These are phyloP conservation scores for Mentha longifolia DNA, from an alignment of 257 asterid species.

Conservation along the genomic window DNA sequence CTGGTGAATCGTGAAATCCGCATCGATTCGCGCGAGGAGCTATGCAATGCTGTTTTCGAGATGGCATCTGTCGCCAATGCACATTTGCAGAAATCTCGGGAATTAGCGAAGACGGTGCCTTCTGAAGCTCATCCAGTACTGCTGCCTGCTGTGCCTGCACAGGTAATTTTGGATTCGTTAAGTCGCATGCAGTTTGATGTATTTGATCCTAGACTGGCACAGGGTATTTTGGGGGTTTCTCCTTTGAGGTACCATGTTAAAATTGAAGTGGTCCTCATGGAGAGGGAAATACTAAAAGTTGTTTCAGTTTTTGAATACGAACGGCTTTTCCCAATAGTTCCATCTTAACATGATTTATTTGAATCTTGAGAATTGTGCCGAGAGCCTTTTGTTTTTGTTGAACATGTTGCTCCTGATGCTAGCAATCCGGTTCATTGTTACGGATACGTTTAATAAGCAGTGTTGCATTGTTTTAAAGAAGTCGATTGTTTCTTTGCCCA, in stretches of 20 bases:
- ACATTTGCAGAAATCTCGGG: constrained; percentile 80
- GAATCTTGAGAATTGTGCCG: background rate
- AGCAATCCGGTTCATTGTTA: background rate
- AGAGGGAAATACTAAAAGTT: constrained; percentile 69
- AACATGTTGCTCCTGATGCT: background rate
- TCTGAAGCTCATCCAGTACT: constrained; percentile 75
- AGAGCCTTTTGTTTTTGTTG: background rate
- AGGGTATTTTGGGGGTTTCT: constrained; percentile 73
- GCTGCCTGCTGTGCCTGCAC: constrained; percentile 82
- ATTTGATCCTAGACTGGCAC: constrained; percentile 69
- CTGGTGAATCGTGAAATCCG: constrained; percentile 55
- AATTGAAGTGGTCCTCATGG: constrained; percentile 87
- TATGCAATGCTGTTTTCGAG: constrained; percentile 74
- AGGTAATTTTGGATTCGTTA: constrained; percentile 67
- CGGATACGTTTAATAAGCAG: background rate
- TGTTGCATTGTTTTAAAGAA: constrained; percentile 7
- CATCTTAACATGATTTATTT: background rate
- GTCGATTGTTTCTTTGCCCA: too few relatives aligned
- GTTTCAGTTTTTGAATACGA: constrained; percentile 1
- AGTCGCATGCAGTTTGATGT: constrained; percentile 77
- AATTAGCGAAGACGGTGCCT: constrained; percentile 73
- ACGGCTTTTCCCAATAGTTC: background rate
- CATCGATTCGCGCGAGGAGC: constrained; percentile 65
- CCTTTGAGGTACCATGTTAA: constrained; percentile 89
- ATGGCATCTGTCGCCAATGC: constrained; percentile 90